Conservation (phyloP, 1,284 basidiomycete genomes). For the Trichosporon sp. region DNA sequence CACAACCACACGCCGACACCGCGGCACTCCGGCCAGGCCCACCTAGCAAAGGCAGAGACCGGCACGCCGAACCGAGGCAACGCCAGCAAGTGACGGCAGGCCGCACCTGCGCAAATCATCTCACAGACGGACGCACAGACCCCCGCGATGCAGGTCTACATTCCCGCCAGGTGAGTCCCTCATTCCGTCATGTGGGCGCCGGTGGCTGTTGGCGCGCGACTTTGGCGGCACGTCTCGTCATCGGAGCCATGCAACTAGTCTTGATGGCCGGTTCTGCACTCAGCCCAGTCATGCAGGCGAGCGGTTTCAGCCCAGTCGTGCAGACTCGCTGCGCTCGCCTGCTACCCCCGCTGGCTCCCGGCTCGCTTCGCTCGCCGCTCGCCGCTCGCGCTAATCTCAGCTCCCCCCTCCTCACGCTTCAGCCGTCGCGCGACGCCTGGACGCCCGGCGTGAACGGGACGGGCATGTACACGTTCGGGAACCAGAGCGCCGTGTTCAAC, state of each 20-base stretch:
- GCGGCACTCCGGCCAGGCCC: too few relatives aligned
- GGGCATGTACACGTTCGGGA: background rate
- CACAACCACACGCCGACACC: too few relatives aligned
- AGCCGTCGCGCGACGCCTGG: constrained; percentile 25
- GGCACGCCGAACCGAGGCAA: too few relatives aligned
- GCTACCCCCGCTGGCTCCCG: background rate
- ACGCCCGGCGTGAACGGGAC: background rate
- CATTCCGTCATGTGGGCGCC: background rate
- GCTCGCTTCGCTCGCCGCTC: background rate
- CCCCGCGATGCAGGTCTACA: constrained; percentile 22
- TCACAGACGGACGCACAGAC: background rate
- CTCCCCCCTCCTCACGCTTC: constrained; percentile 32
- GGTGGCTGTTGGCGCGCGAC: too few relatives aligned
- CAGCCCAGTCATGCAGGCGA: too few relatives aligned
- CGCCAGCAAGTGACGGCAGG: too few relatives aligned
- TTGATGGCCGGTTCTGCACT: too few relatives aligned
- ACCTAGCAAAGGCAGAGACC: too few relatives aligned
- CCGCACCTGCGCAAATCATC: background rate
- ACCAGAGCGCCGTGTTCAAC: background rate
- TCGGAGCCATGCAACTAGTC: too few relatives aligned
- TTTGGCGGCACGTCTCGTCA: too few relatives aligned
- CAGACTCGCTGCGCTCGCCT: background rate
- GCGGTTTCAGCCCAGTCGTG: too few relatives aligned
- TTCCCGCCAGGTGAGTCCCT: constrained; percentile 24
- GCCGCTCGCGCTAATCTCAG: constrained; percentile 13